Conservation (phyloP, 2,329 filamentous ascomycete genomes). For the Verticillium longisporum region DNA sequence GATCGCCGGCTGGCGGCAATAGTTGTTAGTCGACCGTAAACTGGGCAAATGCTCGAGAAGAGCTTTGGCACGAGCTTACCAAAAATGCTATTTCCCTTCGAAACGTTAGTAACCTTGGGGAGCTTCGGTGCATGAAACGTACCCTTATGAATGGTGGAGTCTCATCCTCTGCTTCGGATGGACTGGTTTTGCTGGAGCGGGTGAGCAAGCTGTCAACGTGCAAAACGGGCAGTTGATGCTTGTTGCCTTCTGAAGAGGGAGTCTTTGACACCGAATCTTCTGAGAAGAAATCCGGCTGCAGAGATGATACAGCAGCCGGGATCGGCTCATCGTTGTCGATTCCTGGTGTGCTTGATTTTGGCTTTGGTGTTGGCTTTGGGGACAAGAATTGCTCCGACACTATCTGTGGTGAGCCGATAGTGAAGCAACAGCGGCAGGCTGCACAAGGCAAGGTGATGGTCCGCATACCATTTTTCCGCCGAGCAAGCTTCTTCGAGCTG, state of each 20-base stretch:
- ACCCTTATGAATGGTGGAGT: slow-evolving; percentile 15
- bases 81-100: slow-evolving; percentile 21
- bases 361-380: not conserved
- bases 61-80: slow-evolving; percentile 7
- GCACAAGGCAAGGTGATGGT: not conserved
- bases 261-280: not conserved
- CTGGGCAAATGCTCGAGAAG: not conserved
- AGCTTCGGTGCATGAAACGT: not conserved
- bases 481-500: slow-evolving; percentile 15
- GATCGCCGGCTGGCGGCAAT: not conserved
- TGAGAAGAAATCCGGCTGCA: not conserved
- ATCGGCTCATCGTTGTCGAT: not conserved
- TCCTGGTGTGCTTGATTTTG: not conserved
- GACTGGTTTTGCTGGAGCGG: not conserved
- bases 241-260: not conserved
- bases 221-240: not conserved
- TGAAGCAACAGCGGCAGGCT: not conserved
- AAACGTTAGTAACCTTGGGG: not conserved
- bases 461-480: slow-evolving; percentile 15
- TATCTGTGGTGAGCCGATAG: not conserved
- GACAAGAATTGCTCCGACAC: slow-evolving; percentile 9
- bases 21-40: not conserved
- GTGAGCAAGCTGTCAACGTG: slow-evolving; percentile 3
- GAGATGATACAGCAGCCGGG: not conserved
- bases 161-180: not conserved